phyloP scores from a whole-genome alignment of 1,139 yeast genomes.

The Saccharomyces uvarum region DNA sequence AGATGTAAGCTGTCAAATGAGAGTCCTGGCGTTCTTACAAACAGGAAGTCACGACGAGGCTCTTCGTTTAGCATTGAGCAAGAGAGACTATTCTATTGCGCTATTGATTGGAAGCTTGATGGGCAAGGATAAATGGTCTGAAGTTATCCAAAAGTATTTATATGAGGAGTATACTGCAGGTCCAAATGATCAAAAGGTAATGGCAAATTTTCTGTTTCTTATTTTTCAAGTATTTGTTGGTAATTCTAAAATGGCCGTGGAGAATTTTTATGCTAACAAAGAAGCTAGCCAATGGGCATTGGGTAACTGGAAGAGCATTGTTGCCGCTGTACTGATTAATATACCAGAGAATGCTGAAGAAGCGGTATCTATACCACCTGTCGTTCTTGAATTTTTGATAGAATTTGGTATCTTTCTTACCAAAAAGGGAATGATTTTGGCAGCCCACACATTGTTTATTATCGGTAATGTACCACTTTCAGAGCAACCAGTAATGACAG shows the following conservation, averaged over 20 bases:
- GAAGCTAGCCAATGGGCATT: conserved; percentile 42
- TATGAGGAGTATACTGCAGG: conserved; percentile 37
- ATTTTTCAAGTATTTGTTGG: conserved; percentile 63
- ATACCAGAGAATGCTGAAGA: conserved; percentile 4
- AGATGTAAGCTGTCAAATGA: conserved; percentile 21
- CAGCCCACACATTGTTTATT: conserved; percentile 43
- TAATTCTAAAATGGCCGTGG: conserved; percentile 47
- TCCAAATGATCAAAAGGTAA: conserved; percentile 42
- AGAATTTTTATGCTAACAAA: conserved; percentile 39
- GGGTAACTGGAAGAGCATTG: conserved; percentile 45
- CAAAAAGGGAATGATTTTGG: conserved; percentile 35
- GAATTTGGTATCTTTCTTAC: conserved; percentile 49
- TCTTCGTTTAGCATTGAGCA: conserved; percentile 50
- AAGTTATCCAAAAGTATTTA: conserved; percentile 47
- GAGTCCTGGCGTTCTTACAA: conserved; percentile 37
- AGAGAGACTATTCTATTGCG: conserved; percentile 74
- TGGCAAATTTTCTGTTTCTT: conserved; percentile 41
- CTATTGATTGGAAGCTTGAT: conserved; percentile 59
- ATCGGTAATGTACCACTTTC: conserved; percentile 45
- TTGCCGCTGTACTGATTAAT: conserved; percentile 37
- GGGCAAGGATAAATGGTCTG: conserved; percentile 55
- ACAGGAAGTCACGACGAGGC: conserved; percentile 65
- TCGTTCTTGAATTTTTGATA: conserved; percentile 40
- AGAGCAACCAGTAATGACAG: conserved; percentile 16
- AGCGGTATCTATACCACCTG: conserved; percentile 29